Base-by-base conservation (phyloP, 2,329 filamentous ascomycete genomes). In the Aspergillus fijiensis region DNA sequence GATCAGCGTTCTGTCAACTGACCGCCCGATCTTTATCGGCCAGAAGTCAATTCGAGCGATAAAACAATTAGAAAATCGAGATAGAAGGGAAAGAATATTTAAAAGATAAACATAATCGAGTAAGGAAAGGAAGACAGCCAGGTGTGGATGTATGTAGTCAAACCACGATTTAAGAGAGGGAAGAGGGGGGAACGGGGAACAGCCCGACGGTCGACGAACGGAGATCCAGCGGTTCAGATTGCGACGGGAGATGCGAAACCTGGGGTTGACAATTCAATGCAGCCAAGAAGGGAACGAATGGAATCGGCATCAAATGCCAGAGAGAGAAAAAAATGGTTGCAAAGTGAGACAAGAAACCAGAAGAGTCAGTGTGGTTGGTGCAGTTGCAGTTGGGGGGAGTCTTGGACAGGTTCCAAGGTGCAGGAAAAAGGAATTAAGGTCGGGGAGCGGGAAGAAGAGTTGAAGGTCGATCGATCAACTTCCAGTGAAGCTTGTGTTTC, bases 1-100 rank as follows among this genome's bases (percentile, higher is more conserved):
- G 62, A 65, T 63, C 60, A 62, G 49, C 47, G 21, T 12, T 42
- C 48, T 31, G 56, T 49, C 29, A 58, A 58, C 49, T 55, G 45
- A 50, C 39, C 39, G 23, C 49, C 51, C 52, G 42, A 47, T 48
- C 33, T 42, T 55, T 49, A 27, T 25, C n/a, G n/a, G 21, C 29
- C 42, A 10, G 29, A 49, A 47, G 42, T 55, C 53, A 55, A 55
- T 47, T 55, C 53, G 53, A 16, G n/a, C 48, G 7, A 7, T 55
- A 29, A 29, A 29, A 31, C 16, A 21, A 55, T 49, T 49, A 49
- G 35, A 47, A 35, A 49, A 19, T 19, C 33, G 31, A 29, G 49
- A 25, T 49, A 21, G 33, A 48, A 49, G n/a, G 27, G 25, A 4
- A 29, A 31, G 19, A 16, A 29, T 45, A 35, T 47, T 33, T 19